Evolutionary conservation across 1,284 basidiomycete species (phyloP), one percentile per base, ranked within the genome.

Genomic region (Rhizoctonia solani): DNA sequence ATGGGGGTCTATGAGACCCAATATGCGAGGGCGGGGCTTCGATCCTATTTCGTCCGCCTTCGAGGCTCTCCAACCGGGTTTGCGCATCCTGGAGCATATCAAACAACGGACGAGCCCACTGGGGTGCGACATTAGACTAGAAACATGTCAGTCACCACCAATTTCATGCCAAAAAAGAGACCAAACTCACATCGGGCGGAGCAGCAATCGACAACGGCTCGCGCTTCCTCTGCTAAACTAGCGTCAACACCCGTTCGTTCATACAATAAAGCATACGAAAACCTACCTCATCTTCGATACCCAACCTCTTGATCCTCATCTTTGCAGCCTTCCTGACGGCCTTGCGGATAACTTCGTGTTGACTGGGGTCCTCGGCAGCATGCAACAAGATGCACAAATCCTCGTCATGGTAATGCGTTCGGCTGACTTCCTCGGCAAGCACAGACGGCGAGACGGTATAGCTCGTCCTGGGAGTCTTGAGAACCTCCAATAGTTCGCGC

Each of bases 291-390:
- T 83, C 84, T 73, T 92, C 44, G 42, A 44, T 47, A 27, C 16
- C 89, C 66, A 92, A 74, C 74, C 81, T 88, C 81, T 89, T 91
- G 34, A 92, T 85, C 53, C 90, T 79, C 68, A 88, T 84, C 68
- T 87, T 81, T 27, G 92, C 84, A 19, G 89, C 90, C 75, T 92
- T 92, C 63, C 89, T 81, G 41, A 92, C 76, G 0, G 89, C 90
- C 75, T 85, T 89, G 77, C 88, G 88, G 27, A 91, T 87, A 19
- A 89, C 81, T 49, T 92, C 90, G 70, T 89, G 87, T 49, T 84
- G 85, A 44, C 32, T 75, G 0, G 81, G 77, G 72, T 89, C 85
- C 46, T 85, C 86, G 72, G 90, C 83, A 58, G 90, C 85, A 68
- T 90, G 87, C 56, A 92, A 77, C 23, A 92, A 76, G 61, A 89